Evolutionary conservation across 1,284 basidiomycete species (phyloP), one percentile per base, ranked within the genome.

Genomic region (Ustilago bromivora): DNA sequence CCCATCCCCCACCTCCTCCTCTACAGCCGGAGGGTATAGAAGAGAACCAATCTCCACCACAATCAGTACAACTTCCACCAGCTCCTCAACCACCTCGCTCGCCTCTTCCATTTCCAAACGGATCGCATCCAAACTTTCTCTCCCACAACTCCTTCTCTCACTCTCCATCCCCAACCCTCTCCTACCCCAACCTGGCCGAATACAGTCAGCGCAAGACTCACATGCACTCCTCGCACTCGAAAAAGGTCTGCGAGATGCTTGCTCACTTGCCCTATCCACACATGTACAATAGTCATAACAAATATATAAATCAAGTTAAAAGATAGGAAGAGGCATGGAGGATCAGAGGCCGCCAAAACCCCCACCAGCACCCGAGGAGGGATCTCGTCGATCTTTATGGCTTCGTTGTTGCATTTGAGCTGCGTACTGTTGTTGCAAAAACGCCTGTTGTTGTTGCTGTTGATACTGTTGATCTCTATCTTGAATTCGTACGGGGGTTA

Each of bases 91-190:
- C 0, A 51, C 76, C 0, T 58, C 57, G 10, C 53, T 71, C 9
- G 52, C 69, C 17, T 38, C 53, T 23, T 31, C 62, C 34, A 59
- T 71, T 65, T 63, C 57, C 56, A 70, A 65, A 62, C 62, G 66
- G 1, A 41, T 70, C 66, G 72, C 75, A 1, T 2, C 43, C 15
- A 64, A 61, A 46, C 58, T 78, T 1, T 23, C 36, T 1, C n/a
- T 81, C 31, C 65, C 78, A 0, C 81, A 82, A 40, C 66, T 82
- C 12, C 63, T 76, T 8, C 75, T 82, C 34, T 73, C 71, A 17
- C 68, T 82, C n/a, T 67, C 78, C 49, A 15, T 82, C 1, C 81
- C 81, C 0, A 38, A 49, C 0, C 7, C 68, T 10, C 56, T 79
- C 28, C 54, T 64, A 0, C 47, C 63, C 11, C 34, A 31, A 0